Evolutionary conservation across 441 rosid genomes (phyloP), one percentile per base, ranked within the genome.

Genomic region (Kokia cookei): DNA sequence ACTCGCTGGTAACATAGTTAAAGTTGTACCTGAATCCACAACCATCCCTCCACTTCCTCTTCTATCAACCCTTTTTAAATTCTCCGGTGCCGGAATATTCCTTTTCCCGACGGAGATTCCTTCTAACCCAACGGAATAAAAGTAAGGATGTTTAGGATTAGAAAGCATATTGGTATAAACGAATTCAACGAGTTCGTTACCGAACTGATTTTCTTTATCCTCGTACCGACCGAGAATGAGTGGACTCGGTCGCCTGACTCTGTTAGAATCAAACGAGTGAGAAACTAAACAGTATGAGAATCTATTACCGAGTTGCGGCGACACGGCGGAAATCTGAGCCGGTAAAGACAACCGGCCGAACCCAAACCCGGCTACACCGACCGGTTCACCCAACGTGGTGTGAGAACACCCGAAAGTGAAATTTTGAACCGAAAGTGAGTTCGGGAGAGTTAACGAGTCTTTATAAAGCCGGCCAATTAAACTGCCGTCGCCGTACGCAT

Each of bases 401-500:
- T 88, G 91, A 35, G 98, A 93, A 62, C 99, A 95, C 6, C 96
- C 98, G 73, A 95, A 95, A 43, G 95, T 90, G 80, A 95, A 95
- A 53, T 89, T 89, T 15, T 74, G 65, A 66, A 95, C 80, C n/a
- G 81, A 70, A 51, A 86, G 24, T 4, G 89, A 73, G 62, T 85
- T 72, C 0, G 91, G 86, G 10, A 93, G 74, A 0, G 84, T 78
- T 17, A 91, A 71, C 9, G 94, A 76, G 74, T 80, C 89, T 3
- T 71, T 79, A 45, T 83, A 84, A 32, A 95, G 94, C n/a, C 74
- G 79, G 4, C 88, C 97, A 2, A 91, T 73, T 58, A 95, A 83
- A 80, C 97, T 93, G 58, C 98, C 99, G 65, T 95, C 99, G 1
- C 90, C 99, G 72, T 95, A 95, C 3, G 99, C 99, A 66, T 95